These are phyloP conservation scores for Rubus parviflorus DNA, from an alignment of 306 rosid species.

Conservation along the genomic window DNA sequence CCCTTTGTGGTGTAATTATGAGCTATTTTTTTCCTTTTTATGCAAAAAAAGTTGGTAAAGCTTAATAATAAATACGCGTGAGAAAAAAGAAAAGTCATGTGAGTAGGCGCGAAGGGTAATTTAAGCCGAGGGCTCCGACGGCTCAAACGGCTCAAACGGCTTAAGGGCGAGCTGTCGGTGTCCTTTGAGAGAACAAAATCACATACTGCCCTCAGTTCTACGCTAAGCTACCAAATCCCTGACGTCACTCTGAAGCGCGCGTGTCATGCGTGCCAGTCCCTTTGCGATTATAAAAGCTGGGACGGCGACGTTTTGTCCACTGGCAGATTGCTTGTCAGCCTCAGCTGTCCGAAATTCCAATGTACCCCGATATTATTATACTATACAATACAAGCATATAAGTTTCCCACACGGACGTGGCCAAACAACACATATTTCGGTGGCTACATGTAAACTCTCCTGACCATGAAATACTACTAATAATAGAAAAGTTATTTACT, in stretches of 20 bases:
- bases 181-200: slow-evolving; percentile 16
- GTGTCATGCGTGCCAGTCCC: slow-evolving; percentile 15
- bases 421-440: background rate
- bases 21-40: background rate
- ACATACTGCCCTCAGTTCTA: slow-evolving; percentile 30
- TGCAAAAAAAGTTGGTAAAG: background rate
- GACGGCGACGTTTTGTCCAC: slow-evolving; percentile 40
- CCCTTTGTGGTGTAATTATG: too few species aligned
- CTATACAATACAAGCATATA: background rate
- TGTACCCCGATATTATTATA: background rate
- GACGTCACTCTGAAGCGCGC: slow-evolving; percentile 22
- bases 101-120: background rate
- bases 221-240: slow-evolving; percentile 41
- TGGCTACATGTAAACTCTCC: too few species aligned
- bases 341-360: slow-evolving; percentile 17
- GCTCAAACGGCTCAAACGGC: slow-evolving; percentile 10
- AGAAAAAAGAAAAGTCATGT: background rate
- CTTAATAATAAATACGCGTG: too few species aligned
- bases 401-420: background rate
- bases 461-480: too few species aligned
- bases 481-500: too few species aligned
- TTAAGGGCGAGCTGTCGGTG: slow-evolving; percentile 45
- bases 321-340: slow-evolving; percentile 40
- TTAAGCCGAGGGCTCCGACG: background rate
- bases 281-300: background rate